Base-by-base conservation (phyloP, 2,329 filamentous ascomycete species). In the Hirsutella thompsonii region DNA sequence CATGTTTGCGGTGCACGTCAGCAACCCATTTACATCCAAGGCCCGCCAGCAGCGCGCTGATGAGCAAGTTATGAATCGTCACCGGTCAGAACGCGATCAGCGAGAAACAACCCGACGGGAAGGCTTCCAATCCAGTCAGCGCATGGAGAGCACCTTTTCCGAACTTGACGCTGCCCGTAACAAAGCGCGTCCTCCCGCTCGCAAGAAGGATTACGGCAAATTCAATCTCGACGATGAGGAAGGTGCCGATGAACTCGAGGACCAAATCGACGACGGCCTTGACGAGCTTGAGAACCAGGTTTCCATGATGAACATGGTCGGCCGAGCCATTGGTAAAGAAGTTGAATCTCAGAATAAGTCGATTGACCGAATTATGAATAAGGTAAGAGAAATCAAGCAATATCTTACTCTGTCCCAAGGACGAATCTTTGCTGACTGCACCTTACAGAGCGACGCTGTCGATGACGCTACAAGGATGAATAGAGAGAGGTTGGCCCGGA, bases 1-100 rank as follows among this genome's bases (percentile, higher is more conserved):
- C 66, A 94, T 95, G 87, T 94, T 94, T 55, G 83, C 85, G 5
- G 75, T 89, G 19, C 82, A 88, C 53, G 80, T 89, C 20, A 69
- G 70, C 40, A 87, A 87, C 52, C 82, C 82, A 0, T 86, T 94
- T 57, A 92, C 84, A 0, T 77, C 76, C 13, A 77, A 74, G 46
- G 74, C 72, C 49, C 74, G 81, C 36, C 73, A 72, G 21, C 68
- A 70, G 41, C 76, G 75, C 43, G 72, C 76, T 33, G 84, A 92
- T 48, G 69, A 81, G 39, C 70, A 76, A 41, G 73, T 84, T 36
- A 67, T 93, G 53, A 76, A 81, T 36, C 80, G 80, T 43, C 76
- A 84, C 52, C 73, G 79, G 28, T 56, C 69, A 44, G 80, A 88
- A 46, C 69, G 78, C 20, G 77, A 78, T 8, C 69, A 78, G 52